Evolutionary conservation across 768 basidiomycete species (phyloP).

Genomic region (Multifurca ochricompacta): DNA sequence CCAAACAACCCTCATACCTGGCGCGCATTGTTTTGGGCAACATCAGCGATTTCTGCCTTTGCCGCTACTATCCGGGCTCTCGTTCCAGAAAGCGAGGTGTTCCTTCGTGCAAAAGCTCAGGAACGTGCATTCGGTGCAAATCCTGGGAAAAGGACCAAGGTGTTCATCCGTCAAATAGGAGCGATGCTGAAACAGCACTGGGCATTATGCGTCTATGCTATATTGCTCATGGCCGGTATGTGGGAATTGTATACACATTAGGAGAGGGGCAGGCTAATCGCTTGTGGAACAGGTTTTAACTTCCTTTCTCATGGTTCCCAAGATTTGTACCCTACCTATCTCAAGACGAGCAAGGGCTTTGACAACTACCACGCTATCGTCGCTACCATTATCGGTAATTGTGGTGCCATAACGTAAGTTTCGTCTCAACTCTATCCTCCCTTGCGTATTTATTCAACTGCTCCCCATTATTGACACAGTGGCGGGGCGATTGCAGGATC

Average conservation of each 20-base stretch:
- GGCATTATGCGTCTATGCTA: conserved; percentile 75
- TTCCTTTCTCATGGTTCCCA: conserved; percentile 47
- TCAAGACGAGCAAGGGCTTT: conserved; percentile 31
- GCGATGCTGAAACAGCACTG: conserved; percentile 79
- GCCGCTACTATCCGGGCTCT: conserved; percentile 57
- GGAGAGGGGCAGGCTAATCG: conserved; percentile 1
- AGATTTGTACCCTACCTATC: conserved; percentile 36
- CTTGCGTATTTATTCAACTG: not conserved
- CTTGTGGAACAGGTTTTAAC: conserved; percentile 34
- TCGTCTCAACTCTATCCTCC: not conserved
- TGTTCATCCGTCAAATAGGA: conserved; percentile 66
- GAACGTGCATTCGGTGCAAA: conserved; percentile 36
- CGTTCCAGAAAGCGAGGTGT: conserved; percentile 74
- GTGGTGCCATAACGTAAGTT: conserved; percentile 26
- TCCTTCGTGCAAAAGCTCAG: conserved; percentile 54
- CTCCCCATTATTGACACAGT: conserved; percentile 18
- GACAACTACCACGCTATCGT: conserved; percentile 28
- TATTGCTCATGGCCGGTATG: conserved; percentile 65
- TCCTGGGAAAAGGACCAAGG: conserved; percentile 46
- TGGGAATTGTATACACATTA: not conserved
- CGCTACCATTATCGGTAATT: conserved; percentile 39
- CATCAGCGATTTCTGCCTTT: conserved; percentile 57
- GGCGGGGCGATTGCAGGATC: conserved; percentile 36
- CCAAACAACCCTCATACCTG: conserved; percentile 35
- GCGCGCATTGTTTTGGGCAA: conserved; percentile 80